Conservation (phyloP, 2,329 filamentous ascomycete species). For the Pyrenochaeta sp. region DNA sequence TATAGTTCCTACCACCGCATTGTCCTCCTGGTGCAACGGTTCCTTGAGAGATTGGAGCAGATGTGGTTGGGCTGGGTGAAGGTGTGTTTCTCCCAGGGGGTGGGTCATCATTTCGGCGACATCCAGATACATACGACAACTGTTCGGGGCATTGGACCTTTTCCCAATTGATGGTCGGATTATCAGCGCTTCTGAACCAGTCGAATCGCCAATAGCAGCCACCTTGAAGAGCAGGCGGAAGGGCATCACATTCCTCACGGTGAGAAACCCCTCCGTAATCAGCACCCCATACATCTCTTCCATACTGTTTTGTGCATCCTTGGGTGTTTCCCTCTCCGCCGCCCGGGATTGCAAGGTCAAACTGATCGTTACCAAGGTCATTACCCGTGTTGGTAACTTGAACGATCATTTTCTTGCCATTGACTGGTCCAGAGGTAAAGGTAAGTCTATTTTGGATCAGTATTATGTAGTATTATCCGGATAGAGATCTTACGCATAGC, state of each 20-base stretch:
- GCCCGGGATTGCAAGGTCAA: slow-evolving; percentile 61
- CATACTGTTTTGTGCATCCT: slow-evolving; percentile 58
- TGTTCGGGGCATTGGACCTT: slow-evolving; percentile 64
- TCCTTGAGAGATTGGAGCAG: slow-evolving; percentile 19
- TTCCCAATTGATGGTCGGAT: slow-evolving; percentile 63
- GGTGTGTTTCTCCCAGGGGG: slow-evolving; percentile 20
- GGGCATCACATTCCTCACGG: slow-evolving; percentile 59
- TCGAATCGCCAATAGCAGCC: slow-evolving; percentile 71
- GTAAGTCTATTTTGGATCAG: slow-evolving; percentile 51
- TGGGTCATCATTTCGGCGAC: slow-evolving; percentile 37
- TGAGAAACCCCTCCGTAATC: slow-evolving; percentile 65
- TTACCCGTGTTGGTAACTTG: slow-evolving; percentile 68
- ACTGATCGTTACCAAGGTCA: slow-evolving; percentile 65
- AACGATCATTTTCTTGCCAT: slow-evolving; percentile 68
- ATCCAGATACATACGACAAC: slow-evolving; percentile 56
- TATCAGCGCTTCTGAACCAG: slow-evolving; percentile 67
- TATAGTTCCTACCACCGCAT: slow-evolving; percentile 20
- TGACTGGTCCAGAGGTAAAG: slow-evolving; percentile 61
- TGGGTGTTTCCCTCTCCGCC: slow-evolving; percentile 63
- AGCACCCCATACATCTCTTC: slow-evolving; percentile 61
- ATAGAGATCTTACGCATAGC: slow-evolving; percentile 57
- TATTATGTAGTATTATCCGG: too few species aligned
- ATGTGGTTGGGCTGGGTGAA: slow-evolving; percentile 16
- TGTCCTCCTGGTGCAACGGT: slow-evolving; percentile 24
- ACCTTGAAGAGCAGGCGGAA: slow-evolving; percentile 62